phyloP scores from a whole-genome alignment of 441 rosid genomes.

The Gossypium laxum region DNA sequence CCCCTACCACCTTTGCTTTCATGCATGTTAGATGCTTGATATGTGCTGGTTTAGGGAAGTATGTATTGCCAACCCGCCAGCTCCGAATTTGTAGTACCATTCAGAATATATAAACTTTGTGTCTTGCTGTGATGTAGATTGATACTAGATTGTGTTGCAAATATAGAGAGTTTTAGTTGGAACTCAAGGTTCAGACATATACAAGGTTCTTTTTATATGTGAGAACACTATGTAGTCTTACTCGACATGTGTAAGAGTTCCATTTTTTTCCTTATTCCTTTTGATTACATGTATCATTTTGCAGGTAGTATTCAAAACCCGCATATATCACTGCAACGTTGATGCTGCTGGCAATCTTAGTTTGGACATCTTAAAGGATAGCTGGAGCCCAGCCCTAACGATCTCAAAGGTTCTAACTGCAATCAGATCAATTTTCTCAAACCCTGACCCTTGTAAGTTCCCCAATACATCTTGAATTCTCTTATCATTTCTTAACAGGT shows the following conservation, averaged over 20 bases:
- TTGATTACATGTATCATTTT: constrained; percentile 13
- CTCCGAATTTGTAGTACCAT: background rate
- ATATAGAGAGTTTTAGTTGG: background rate
- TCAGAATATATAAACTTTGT: background rate
- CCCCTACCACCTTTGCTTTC: background rate
- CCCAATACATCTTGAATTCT: background rate
- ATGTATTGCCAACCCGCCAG: background rate
- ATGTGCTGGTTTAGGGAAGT: background rate
- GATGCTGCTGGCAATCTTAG: constrained; percentile 60
- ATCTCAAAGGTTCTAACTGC: constrained; percentile 65
- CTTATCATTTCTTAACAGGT: background rate
- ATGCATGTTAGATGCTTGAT: background rate
- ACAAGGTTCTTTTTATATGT: background rate
- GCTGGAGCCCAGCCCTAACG: constrained; percentile 87
- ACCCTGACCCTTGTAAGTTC: constrained; percentile 64
- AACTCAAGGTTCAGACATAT: background rate
- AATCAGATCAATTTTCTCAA: constrained; percentile 63
- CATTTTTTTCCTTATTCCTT: constrained; percentile 6
- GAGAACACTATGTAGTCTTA: background rate
- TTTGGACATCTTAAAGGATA: constrained; percentile 63
- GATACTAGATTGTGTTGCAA: background rate
- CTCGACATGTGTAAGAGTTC: background rate
- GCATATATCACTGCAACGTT: constrained; percentile 81
- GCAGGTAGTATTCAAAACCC: constrained; percentile 74
- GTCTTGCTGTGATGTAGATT: background rate